phyloP scores from a whole-genome alignment of 2,329 filamentous ascomycete species.

The Lasiodiplodia citricola region DNA sequence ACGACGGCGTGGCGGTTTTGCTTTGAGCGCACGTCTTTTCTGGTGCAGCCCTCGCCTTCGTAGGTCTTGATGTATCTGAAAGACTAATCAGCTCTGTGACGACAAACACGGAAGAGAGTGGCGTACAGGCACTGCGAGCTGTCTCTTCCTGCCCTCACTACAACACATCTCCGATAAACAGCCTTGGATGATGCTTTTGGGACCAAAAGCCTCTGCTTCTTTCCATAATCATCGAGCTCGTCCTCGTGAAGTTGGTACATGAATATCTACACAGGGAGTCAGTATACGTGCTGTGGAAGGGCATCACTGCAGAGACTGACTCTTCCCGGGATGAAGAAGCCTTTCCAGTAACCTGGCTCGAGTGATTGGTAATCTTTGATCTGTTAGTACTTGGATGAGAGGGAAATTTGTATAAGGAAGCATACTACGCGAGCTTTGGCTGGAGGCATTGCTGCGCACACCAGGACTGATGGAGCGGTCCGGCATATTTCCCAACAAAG shows the following conservation, averaged over 20 bases:
- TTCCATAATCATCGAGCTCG: constrained; percentile 1
- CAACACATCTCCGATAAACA: constrained; percentile 3
- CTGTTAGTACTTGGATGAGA: not conserved
- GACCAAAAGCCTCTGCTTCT: not conserved
- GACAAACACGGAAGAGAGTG: not conserved
- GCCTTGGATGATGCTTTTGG: not conserved
- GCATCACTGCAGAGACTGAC: not conserved
- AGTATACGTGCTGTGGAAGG: not conserved
- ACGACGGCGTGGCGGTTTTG: constrained; percentile 10
- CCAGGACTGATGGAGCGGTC: not conserved
- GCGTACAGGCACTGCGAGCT: constrained; percentile 10
- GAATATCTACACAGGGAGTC: not conserved
- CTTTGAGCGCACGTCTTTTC: not conserved
- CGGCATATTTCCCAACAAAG: not conserved
- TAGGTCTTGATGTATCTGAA: not conserved
- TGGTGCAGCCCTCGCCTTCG: constrained; percentile 1
- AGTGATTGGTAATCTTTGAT: constrained; percentile 2
- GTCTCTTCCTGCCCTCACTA: not conserved
- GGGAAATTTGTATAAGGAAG: no score
- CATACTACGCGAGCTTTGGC: constrained; percentile 13
- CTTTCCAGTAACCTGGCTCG: not conserved
- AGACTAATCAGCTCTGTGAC: not conserved
- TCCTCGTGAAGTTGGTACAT: constrained; percentile 8
- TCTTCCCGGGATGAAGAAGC: constrained; percentile 3
- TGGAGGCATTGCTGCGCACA: constrained; percentile 4